Evolutionary conservation across 2,329 filamentous ascomycete genomes (phyloP), one percentile per base, ranked within the genome.

Genomic region (Exophiala xenobiotica): DNA sequence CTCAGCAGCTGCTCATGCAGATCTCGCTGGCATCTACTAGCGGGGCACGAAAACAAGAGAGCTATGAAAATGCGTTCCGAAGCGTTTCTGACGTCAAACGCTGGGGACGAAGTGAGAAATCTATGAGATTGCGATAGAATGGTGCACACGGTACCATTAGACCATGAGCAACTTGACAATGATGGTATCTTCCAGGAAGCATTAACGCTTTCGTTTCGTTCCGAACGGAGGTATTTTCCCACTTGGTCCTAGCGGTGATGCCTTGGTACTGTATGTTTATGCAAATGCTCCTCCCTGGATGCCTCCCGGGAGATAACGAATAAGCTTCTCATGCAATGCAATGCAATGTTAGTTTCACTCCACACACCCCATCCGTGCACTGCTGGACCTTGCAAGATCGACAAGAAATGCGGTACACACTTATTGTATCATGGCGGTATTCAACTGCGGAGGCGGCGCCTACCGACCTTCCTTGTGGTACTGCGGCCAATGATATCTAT

Each of bases 161-260:
- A n/a, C n/a, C n/a, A n/a, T n/a, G n/a, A n/a, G n/a, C n/a, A n/a
- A n/a, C n/a, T n/a, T n/a, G n/a, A n/a, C n/a, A n/a, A n/a, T n/a
- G n/a, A n/a, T n/a, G n/a, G n/a, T n/a, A n/a, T n/a, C n/a, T n/a
- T n/a, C n/a, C n/a, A n/a, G n/a, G n/a, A n/a, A n/a, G 24, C 18
- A 29, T 18, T 14, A 19, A 16, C 40, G 18, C 26, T 44, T 19
- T 24, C 24, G 19, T 44, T 11, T 31, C n/a, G 40, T 27, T 18
- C 24, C 67, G 43, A 69, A 67, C 2, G 70, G 67, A 12, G 69
- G 70, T 56, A 68, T 66, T 48, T 67, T 66, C 53, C 72, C 59
- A 41, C 66, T 68, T 27, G 69, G 70, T 22, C 70, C 67, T 50
- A 59, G 63, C 48, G 63, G 62, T 23, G 54, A 14, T 35, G n/a